phyloP scores from a whole-genome alignment of 106 monocot species.

The Dioscorea dumetorum region DNA sequence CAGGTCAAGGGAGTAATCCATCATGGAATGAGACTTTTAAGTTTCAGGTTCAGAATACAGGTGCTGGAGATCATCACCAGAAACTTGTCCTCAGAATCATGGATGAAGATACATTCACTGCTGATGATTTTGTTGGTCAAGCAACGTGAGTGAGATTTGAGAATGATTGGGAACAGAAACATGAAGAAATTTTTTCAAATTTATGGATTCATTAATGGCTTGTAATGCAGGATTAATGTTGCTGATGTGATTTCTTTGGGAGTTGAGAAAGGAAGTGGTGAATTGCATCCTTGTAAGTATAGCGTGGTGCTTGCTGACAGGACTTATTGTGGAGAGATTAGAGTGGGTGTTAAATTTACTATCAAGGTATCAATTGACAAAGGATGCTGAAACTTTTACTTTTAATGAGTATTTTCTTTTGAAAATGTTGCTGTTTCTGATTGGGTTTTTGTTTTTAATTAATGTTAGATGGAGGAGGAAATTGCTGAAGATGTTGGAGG shows the following conservation, averaged over 20 bases:
- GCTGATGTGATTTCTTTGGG: slow-evolving; percentile 64
- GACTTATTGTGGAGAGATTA: slow-evolving; percentile 68
- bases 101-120: slow-evolving; percentile 75
- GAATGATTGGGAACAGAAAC: not conserved
- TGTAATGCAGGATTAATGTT: slow-evolving; percentile 48
- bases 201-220: not conserved
- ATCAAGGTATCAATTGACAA: not conserved
- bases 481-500: not conserved
- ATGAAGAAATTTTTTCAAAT: not conserved
- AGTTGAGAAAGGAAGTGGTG: slow-evolving; percentile 50
- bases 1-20: slow-evolving; percentile 66
- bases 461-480: not conserved
- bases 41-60: slow-evolving; percentile 47
- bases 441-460: not conserved
- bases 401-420: not conserved
- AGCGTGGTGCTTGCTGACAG: slow-evolving; percentile 62
- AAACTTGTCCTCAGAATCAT: slow-evolving; percentile 66
- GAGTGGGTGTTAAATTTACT: slow-evolving; percentile 53
- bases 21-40: slow-evolving; percentile 74
- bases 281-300: slow-evolving; percentile 47
- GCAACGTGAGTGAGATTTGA: slow-evolving; percentile 39
- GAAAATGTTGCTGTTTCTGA: not conserved
- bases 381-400: not conserved
- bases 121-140: slow-evolving; percentile 74
- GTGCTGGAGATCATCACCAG: slow-evolving; percentile 27